phyloP scores from a whole-genome alignment of 306 rosid species.

The Dalbergia oliveri region DNA sequence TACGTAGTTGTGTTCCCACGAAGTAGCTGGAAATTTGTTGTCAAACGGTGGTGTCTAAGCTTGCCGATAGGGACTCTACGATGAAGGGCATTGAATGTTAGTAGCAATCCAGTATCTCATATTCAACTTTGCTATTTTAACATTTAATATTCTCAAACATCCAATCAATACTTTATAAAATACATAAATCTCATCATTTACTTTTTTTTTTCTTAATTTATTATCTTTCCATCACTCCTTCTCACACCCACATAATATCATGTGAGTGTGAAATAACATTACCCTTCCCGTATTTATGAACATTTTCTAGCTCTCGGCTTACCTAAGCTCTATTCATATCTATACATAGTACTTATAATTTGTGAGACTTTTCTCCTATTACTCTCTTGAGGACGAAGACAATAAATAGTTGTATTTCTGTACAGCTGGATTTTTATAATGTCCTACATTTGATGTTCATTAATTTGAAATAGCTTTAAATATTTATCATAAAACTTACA shows the following conservation, averaged over 20 bases:
- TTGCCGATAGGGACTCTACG: conserved; percentile 42
- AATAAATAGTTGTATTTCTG: not conserved
- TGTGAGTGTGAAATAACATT: too few species aligned
- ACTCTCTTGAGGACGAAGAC: conserved; percentile 7
- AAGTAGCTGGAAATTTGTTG: conserved; percentile 50
- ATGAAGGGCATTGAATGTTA: conserved; percentile 11
- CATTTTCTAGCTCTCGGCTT: too few species aligned
- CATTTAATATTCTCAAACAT: too few species aligned
- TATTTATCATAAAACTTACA: not conserved
- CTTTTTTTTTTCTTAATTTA: too few species aligned
- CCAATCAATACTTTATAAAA: too few species aligned
- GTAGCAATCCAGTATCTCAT: not conserved
- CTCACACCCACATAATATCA: too few species aligned
- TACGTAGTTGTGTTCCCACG: conserved; percentile 21
- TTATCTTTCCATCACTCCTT: too few species aligned
- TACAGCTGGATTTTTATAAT: not conserved
- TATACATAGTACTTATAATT: not conserved
- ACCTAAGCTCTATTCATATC: not conserved
- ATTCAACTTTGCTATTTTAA: too few species aligned
- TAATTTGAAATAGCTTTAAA: too few species aligned
- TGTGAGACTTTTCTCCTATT: not conserved
- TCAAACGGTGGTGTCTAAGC: conserved; percentile 27
- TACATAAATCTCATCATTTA: too few species aligned
- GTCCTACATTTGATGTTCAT: too few species aligned
- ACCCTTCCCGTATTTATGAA: too few species aligned